Conservation (phyloP, 768 basidiomycete genomes). For the Leccinum aurantiacum region DNA sequence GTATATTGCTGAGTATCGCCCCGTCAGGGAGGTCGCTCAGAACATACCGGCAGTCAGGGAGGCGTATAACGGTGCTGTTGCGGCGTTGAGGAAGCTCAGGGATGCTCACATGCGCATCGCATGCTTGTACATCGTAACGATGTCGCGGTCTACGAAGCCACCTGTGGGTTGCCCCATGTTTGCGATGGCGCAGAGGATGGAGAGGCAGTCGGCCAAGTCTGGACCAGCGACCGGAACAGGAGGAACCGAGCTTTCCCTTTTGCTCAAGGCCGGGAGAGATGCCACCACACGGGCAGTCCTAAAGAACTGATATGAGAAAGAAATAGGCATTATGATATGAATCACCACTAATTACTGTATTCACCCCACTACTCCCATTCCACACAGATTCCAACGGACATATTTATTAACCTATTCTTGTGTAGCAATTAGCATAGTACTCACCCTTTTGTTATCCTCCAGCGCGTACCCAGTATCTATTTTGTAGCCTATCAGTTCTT, state of each 20-base stretch:
- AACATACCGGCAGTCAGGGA: constrained; percentile 58
- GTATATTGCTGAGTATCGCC: constrained; percentile 58
- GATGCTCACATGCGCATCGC: constrained; percentile 90
- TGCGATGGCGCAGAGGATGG: constrained; percentile 52
- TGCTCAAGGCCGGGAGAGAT: constrained; percentile 89
- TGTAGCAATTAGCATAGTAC: constrained; percentile 29
- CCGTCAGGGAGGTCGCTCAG: constrained; percentile 62
- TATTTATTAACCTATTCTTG: constrained; percentile 30
- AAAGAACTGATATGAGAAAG: constrained; percentile 25
- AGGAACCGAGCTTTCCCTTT: constrained; percentile 76
- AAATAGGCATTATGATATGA: background rate
- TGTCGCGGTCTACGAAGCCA: constrained; percentile 63
- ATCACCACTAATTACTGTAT: constrained; percentile 16
- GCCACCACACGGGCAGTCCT: constrained; percentile 71
- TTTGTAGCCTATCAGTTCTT: constrained; percentile 22
- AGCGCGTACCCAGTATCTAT: constrained; percentile 12
- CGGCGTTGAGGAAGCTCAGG: constrained; percentile 77
- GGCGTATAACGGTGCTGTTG: constrained; percentile 78
- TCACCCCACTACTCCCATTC: background rate
- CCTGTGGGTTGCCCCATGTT: constrained; percentile 51
- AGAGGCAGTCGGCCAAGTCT: constrained; percentile 41
- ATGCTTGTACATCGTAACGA: constrained; percentile 81
- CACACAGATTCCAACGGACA: background rate
- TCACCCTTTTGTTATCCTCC: constrained; percentile 16
- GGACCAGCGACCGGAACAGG: constrained; percentile 81